These are phyloP conservation scores for Blastobotrys malaysiensis DNA, from an alignment of 1,139 yeast species.

Conservation along the genomic window DNA sequence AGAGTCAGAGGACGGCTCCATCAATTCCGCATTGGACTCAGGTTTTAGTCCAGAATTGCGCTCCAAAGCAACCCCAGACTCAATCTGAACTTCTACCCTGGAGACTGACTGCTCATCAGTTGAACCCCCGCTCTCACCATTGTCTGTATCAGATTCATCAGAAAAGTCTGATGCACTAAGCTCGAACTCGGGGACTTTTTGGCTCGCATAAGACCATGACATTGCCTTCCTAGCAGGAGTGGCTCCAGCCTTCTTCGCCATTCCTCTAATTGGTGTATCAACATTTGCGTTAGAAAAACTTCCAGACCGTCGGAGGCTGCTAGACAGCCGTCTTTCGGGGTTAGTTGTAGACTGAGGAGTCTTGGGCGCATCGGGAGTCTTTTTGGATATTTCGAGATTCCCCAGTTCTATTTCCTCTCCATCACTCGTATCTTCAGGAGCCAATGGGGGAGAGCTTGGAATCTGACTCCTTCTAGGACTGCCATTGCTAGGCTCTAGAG, in stretches of 20 bases:
- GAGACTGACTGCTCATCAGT: too few relatives aligned
- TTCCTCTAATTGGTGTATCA: background rate
- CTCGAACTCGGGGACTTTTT: background rate
- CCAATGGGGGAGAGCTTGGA: background rate
- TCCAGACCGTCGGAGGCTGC: background rate
- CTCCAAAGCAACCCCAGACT: too few relatives aligned
- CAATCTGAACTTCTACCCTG: too few relatives aligned
- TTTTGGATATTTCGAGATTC: background rate
- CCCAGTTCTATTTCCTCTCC: background rate
- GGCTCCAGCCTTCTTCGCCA: background rate
- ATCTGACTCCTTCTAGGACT: background rate
- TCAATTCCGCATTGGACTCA: background rate
- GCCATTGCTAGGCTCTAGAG: background rate
- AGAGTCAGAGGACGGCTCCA: background rate
- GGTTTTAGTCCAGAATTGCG: background rate
- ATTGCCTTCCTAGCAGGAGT: background rate
- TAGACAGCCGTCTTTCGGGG: background rate
- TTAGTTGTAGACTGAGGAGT: background rate
- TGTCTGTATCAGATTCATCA: background rate
- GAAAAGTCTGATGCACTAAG: background rate
- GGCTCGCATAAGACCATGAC: background rate
- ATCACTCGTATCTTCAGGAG: background rate
- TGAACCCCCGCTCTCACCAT: too few relatives aligned
- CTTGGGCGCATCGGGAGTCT: background rate
- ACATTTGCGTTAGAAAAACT: background rate